A percentile compares a stretch with the other conserved stretches of the same genome.
phyloP scores from a whole-genome alignment of 768 basidiomycete species.

The Suillus tomentosus region DNA sequence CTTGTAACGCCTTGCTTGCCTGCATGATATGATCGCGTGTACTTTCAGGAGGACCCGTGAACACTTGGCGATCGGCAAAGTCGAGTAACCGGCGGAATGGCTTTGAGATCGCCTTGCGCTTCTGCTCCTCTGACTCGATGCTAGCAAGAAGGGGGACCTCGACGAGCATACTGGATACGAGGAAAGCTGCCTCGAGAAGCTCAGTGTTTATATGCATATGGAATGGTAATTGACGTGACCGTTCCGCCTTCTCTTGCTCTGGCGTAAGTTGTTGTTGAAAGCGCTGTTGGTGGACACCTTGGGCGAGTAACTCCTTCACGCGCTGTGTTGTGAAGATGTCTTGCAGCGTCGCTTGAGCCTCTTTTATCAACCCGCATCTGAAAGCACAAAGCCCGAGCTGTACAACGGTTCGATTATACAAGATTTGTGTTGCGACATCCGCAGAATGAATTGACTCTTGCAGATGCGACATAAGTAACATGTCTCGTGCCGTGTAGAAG shows the following conservation, averaged over 20 bases:
- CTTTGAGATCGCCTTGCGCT: conserved; percentile 92
- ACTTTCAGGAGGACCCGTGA: conserved; percentile 98
- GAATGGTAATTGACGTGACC: conserved; percentile 95
- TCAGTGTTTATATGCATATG: conserved; percentile 99
- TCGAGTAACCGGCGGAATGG: conserved; percentile 94
- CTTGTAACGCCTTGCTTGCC: conserved; percentile 93
- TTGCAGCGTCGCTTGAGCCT: conserved; percentile 88
- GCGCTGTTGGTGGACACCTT: conserved; percentile 92
- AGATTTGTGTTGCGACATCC: conserved; percentile 95
- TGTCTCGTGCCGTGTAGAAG: conserved; percentile 95
- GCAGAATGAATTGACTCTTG: conserved; percentile 96
- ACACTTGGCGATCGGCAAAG: conserved; percentile 96
- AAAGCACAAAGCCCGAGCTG: conserved; percentile 98
- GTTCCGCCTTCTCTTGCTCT: conserved; percentile 97
- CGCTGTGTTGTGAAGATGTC: conserved; percentile 97
- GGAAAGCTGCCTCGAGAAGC: conserved; percentile 93
- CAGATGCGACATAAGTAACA: conserved; percentile 98
- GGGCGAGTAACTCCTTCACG: conserved; percentile 95
- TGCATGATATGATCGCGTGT: conserved; percentile 99
- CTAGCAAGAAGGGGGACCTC: conserved; percentile 95
- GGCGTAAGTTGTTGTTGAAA: conserved; percentile 79
- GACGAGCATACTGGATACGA: conserved; percentile 98
- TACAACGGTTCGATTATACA: conserved; percentile 97
- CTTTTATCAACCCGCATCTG: conserved; percentile 91
- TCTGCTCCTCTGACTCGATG: conserved; percentile 91